phyloP scores from a whole-genome alignment of 129 eudicot species.

The Artemisia tridentata region DNA sequence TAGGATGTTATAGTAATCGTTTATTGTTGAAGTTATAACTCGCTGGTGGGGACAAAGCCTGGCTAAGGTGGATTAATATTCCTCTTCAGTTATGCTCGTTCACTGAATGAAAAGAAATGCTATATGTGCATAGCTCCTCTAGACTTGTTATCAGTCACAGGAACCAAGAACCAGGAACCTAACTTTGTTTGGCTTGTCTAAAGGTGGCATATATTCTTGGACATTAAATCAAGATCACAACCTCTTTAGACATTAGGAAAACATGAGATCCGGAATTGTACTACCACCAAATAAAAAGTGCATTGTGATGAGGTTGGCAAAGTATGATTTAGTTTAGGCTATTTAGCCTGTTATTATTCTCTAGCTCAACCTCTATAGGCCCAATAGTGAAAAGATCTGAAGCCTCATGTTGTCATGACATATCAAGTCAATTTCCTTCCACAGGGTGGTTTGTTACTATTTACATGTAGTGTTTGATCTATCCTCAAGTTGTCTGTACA shows the following conservation, averaged over 20 bases:
- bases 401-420: too few species aligned
- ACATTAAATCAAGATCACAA: slow-evolving; percentile 1
- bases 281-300: slow-evolving; percentile 13
- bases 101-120: slow-evolving; percentile 15
- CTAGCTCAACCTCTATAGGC: slow-evolving; percentile 15
- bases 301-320: slow-evolving; percentile 15
- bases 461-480: too few species aligned
- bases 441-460: too few species aligned
- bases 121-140: slow-evolving; percentile 16
- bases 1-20: too few species aligned
- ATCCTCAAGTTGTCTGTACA: too few species aligned
- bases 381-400: background rate
- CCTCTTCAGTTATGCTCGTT: background rate
- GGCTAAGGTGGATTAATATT: too few species aligned
- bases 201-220: slow-evolving; percentile 20
- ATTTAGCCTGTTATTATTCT: slow-evolving; percentile 21
- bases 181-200: slow-evolving; percentile 17
- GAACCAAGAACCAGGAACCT: slow-evolving; percentile 17
- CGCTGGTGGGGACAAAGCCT: too few species aligned
- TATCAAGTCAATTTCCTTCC: too few species aligned
- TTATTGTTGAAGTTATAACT: too few species aligned
- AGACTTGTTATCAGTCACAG: slow-evolving; percentile 12
- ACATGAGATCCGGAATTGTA: slow-evolving; percentile 8
- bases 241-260: slow-evolving; percentile 15
- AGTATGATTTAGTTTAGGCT: slow-evolving; percentile 4